Evolutionary conservation across 306 rosid genomes (phyloP).

Genomic region (Casuarina glauca): DNA sequence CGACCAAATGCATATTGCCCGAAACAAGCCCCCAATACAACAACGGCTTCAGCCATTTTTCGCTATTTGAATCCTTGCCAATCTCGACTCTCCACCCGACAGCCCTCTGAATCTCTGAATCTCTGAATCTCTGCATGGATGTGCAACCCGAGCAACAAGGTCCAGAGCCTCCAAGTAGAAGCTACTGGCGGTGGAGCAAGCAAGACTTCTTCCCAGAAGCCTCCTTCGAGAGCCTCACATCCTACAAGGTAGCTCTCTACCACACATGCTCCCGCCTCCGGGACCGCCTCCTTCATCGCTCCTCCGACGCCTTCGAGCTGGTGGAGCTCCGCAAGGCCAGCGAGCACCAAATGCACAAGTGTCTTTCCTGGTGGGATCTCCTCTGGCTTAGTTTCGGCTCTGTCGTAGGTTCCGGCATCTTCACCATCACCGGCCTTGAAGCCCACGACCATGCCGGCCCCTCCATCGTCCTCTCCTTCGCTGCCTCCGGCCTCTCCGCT

Average conservation of each 20-base stretch:
- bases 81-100: background rate
- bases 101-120: background rate
- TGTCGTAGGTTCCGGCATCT: slow-evolving; percentile 93
- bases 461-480: slow-evolving; percentile 65
- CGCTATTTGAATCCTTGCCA: too few relatives aligned
- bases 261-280: slow-evolving; percentile 62
- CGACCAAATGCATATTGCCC: too few relatives aligned
- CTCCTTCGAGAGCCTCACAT: slow-evolving; percentile 40
- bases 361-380: slow-evolving; percentile 94
- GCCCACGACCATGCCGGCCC: slow-evolving; percentile 60
- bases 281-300: slow-evolving; percentile 77
- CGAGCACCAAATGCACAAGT: slow-evolving; percentile 58
- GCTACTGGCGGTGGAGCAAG: slow-evolving; percentile 89
- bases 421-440: slow-evolving; percentile 82
- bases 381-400: slow-evolving; percentile 85
- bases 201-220: slow-evolving; percentile 72
- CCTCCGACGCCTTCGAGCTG: slow-evolving; percentile 72
- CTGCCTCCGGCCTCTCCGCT: slow-evolving; percentile 76
- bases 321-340: slow-evolving; percentile 62
- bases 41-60: too few relatives aligned
- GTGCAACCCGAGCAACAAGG: slow-evolving; percentile 2
- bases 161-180: slow-evolving; percentile 23
- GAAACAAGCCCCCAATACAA: too few relatives aligned
- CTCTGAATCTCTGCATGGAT: slow-evolving; percentile 17
- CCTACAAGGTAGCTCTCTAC: slow-evolving; percentile 60